Percentiles rank a stretch among this genome's conserved stretches.
These are phyloP conservation scores for Hypericum perforatum DNA, from an alignment of 345 rosid species.

Conservation along the genomic window DNA sequence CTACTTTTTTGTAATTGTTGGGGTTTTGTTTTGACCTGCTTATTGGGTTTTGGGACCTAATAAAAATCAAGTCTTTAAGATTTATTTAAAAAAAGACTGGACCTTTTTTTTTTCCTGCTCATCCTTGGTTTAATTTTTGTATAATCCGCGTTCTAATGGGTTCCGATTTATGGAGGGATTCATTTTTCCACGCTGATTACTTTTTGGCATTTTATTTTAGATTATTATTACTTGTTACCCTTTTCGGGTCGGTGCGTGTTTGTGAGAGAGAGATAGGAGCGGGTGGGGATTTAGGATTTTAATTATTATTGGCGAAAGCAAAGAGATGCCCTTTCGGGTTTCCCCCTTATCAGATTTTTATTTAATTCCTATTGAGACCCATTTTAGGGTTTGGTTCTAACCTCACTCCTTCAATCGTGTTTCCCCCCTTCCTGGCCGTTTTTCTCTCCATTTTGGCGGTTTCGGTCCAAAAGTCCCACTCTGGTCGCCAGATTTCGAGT, in stretches of 20 bases:
- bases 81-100: too few species aligned
- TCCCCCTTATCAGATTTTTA: slow-evolving; percentile 15
- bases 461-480: slow-evolving; percentile 4
- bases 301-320: slow-evolving; percentile 25
- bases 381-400: slow-evolving; percentile 27
- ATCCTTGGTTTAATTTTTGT: too few species aligned
- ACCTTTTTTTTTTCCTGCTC: too few species aligned
- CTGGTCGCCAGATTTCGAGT: slow-evolving; percentile 10
- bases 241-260: slow-evolving; percentile 25
- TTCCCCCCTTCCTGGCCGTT: neutral
- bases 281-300: too few species aligned
- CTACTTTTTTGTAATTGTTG: neutral
- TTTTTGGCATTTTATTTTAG: slow-evolving; percentile 11
- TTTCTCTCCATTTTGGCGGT: slow-evolving; percentile 9
- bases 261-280: slow-evolving; percentile 8
- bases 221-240: slow-evolving; percentile 22
- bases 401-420: slow-evolving; percentile 10
- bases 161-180: too few species aligned
- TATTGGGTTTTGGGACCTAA: slow-evolving; percentile 27
- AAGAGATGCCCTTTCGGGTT: slow-evolving; percentile 25
- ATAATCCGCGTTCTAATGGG: too few species aligned
- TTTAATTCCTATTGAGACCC: slow-evolving; percentile 13
- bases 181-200: neutral
- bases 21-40: slow-evolving; percentile 16
- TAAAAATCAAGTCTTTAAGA: neutral